A percentile compares a stretch with the other conserved stretches of the same genome.
phyloP scores from a whole-genome alignment of 2,329 filamentous ascomycete species.

The Sarocladiaceae sp. region DNA sequence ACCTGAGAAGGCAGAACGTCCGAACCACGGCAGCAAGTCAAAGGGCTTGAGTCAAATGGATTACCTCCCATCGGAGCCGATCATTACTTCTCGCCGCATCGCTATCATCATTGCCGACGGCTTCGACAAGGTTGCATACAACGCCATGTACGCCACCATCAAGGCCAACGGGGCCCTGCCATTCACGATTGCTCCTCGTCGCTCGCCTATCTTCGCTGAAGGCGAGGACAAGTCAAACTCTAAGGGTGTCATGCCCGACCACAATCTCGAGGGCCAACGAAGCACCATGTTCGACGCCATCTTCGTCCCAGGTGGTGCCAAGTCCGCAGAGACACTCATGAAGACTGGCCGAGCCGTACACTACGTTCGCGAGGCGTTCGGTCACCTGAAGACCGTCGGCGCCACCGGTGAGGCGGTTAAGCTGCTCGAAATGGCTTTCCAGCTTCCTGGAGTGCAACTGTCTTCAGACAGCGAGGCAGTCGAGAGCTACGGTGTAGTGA shows the following conservation, averaged over 20 bases:
- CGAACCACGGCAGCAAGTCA: conserved; percentile 65
- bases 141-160: conserved; percentile 60
- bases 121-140: conserved; percentile 64
- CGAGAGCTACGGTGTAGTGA: conserved; percentile 76
- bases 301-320: conserved; percentile 69
- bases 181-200: conserved; percentile 66
- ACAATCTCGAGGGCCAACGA: conserved; percentile 75
- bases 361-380: conserved; percentile 77
- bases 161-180: conserved; percentile 60
- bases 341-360: conserved; percentile 70
- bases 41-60: conserved; percentile 67
- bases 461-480: conserved; percentile 42
- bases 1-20: conserved; percentile 45
- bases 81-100: conserved; percentile 66
- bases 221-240: conserved; percentile 48
- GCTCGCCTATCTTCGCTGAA: conserved; percentile 60
- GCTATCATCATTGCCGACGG: conserved; percentile 76
- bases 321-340: conserved; percentile 57
- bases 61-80: conserved; percentile 57
- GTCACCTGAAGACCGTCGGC: conserved; percentile 75
- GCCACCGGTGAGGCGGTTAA: conserved; percentile 69
- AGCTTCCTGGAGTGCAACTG: conserved; percentile 35
- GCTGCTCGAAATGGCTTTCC: conserved; percentile 50
- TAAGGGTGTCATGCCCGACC: conserved; percentile 62
- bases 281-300: conserved; percentile 78